Conservation (phyloP, 768 basidiomycete species). For the Hericium alpestre region DNA sequence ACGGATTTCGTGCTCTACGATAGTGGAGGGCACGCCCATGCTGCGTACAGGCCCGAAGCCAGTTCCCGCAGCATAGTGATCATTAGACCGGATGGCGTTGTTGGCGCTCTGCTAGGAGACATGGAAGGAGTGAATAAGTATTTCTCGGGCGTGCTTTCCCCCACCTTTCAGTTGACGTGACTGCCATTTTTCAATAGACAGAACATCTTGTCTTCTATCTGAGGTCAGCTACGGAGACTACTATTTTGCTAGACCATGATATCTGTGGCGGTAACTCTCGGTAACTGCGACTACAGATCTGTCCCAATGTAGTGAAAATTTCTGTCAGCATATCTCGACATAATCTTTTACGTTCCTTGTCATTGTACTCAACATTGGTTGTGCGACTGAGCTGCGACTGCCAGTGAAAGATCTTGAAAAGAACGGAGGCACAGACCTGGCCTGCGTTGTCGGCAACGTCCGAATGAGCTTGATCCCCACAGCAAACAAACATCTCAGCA, state of each 20-base stretch:
- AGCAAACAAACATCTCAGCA: no score
- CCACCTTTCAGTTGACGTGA: not conserved
- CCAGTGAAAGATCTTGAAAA: no score
- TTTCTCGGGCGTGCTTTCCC: not conserved
- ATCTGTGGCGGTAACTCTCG: not conserved
- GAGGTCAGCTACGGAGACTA: not conserved
- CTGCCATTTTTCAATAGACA: not conserved
- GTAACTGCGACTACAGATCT: not conserved
- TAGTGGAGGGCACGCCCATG: slow-evolving; percentile 3
- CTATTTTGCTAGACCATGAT: not conserved
- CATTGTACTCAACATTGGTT: no score
- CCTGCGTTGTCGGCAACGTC: no score
- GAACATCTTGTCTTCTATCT: not conserved
- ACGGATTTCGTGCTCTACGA: not conserved
- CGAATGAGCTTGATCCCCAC: no score
- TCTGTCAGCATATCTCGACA: not conserved
- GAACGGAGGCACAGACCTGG: no score
- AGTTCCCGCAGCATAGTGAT: not conserved
- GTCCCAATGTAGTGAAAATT: not conserved
- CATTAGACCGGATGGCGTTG: slow-evolving; percentile 6
- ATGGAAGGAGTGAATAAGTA: not conserved
- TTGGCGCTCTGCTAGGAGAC: slow-evolving; percentile 1
- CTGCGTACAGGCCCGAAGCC: not conserved
- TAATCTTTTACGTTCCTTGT: no score
- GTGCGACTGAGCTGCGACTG: no score